phyloP scores from a whole-genome alignment of 73 alveolate genomes.

The Paramecium sonneborni region DNA sequence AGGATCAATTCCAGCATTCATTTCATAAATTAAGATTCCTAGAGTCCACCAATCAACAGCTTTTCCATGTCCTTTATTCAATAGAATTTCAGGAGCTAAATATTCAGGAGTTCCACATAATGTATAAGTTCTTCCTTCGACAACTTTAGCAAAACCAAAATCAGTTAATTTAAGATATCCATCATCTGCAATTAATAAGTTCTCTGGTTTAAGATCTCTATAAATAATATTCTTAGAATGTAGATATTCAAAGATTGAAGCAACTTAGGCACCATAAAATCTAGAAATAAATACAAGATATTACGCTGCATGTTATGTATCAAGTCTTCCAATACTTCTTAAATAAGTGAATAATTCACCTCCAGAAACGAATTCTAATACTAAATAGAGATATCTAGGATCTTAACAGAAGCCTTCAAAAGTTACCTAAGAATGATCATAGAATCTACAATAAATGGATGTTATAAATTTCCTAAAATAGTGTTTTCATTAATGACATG shows the following conservation, averaged over 20 bases:
- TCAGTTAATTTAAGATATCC: conserved; percentile 94
- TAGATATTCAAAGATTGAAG: conserved; percentile 77
- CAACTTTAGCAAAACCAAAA: conserved; percentile 95
- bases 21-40: conserved; percentile 84
- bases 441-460: conserved; percentile 79
- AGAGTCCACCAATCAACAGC: conserved; percentile 97
- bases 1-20: conserved; percentile 88
- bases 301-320: conserved; percentile 73
- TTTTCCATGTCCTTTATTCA: conserved; percentile 96
- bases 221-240: conserved; percentile 80
- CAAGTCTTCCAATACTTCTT: conserved; percentile 76
- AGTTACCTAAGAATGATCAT: conserved; percentile 55
- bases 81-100: conserved; percentile 97
- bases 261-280: conserved; percentile 78
- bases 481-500: conserved; percentile 89
- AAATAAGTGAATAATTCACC: conserved; percentile 86
- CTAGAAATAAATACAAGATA: conserved; percentile 60
- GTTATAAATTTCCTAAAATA: conserved; percentile 80
- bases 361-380: conserved; percentile 82
- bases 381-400: conserved; percentile 76
- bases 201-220: conserved; percentile 93
- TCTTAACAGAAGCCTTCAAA: conserved; percentile 75
- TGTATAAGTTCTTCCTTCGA: conserved; percentile 94
- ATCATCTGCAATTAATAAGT: conserved; percentile 89
- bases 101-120: conserved; percentile 98